Conservation (phyloP, 352 stramenopile species). For the Blastocystis sp. region DNA sequence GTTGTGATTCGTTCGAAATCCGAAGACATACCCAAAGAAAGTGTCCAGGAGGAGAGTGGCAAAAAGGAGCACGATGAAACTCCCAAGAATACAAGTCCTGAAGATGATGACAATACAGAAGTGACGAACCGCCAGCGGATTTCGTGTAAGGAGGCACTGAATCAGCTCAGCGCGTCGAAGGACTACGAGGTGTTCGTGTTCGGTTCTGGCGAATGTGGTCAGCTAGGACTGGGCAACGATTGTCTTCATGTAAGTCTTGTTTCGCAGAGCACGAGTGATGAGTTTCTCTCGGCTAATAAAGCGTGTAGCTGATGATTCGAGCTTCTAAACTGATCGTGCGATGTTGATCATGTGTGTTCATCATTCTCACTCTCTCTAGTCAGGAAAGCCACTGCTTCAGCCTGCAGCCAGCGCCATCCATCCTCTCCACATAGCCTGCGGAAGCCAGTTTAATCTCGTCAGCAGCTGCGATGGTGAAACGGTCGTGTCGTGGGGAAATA, state of each 20-base stretch:
- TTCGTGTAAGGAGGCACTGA: not conserved
- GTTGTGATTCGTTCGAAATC: not conserved
- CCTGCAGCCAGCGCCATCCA: not conserved
- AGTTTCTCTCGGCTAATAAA: conserved; percentile 43
- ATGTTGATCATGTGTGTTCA: not conserved
- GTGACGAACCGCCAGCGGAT: not conserved
- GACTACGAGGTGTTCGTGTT: conserved; percentile 49
- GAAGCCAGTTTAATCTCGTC: conserved; percentile 5
- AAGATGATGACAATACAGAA: conserved; percentile 15
- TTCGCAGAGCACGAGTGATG: not conserved
- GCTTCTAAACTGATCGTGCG: too few species aligned
- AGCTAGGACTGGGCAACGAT: not conserved
- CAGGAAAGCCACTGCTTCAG: not conserved
- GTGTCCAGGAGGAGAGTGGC: not conserved
- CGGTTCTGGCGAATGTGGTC: conserved; percentile 14
- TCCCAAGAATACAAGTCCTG: not conserved
- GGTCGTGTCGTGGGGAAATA: not conserved
- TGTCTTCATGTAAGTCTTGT: not conserved
- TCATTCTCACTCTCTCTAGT: not conserved
- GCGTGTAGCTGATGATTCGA: not conserved
- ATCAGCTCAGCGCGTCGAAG: not conserved
- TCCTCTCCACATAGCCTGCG: not conserved
- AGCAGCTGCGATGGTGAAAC: not conserved
- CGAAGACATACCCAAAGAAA: not conserved
- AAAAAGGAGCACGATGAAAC: not conserved